Base-by-base conservation (phyloP, 2,329 filamentous ascomycete species). In the Penicillium sp. region DNA sequence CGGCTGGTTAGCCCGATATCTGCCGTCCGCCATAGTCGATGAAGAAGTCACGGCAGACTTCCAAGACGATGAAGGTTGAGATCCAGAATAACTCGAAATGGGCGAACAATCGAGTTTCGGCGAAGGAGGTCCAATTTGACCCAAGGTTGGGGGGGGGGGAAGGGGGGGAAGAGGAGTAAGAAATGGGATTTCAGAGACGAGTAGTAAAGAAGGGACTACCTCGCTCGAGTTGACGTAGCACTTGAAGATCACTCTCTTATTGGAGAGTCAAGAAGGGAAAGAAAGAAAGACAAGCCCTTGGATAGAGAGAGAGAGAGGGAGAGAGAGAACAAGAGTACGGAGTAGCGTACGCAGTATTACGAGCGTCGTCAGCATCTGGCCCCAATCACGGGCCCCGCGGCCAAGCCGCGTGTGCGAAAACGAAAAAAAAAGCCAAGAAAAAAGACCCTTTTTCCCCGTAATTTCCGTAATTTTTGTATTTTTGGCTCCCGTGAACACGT, bases 11-110 rank as follows among this genome's bases (percentile, higher is more conserved):
- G 62, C 48, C 58, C 54, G 58, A 56, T 72, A 68, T 68, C 65
- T 70, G 63, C 71, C 69, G 69, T 74, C 72, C 67, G 71, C 73
- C 74, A 73, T 77, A 68, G 68, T 72, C 64, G 64, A 64, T 63
- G 61, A 61, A 55, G 55, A 59, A 49, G 59, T 68, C 66, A 68
- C 63, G 63, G 66, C 59, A 62, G 62, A 61, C 60, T 63, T 49
- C 49, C 23, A 36, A 39, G 23, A 31, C 23, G 54, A 47, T 49
- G 38, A 45, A 51, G 48, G 49, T 56, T 56, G 57, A 57, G 62
- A 64, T 71, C 69, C 70, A 72, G 68, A 50, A 49, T 69, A 66
- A 55, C n/a, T 58, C 17, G 39, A 55, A 23, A 39, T 54, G 25
- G 57, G 29, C 44, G 49, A 55, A 50, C 15, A n/a, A 23, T 29